These are phyloP conservation scores for Fremontodendron californicum DNA, from an alignment of 345 rosid species.

Conservation along the genomic window DNA sequence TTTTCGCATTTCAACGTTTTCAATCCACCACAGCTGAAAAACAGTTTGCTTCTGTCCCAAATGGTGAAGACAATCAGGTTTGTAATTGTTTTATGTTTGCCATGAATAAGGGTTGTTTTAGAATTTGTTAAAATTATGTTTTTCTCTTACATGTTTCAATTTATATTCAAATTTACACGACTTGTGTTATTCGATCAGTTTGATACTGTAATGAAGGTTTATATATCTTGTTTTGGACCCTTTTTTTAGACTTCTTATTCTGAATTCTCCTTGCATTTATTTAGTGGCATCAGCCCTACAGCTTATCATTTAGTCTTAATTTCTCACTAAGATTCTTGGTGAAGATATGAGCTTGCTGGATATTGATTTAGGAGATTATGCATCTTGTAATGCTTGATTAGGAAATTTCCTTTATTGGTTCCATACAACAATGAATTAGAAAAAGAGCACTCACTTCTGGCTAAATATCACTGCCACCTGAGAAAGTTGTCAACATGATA, in stretches of 20 bases:
- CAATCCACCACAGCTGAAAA: conserved; percentile 3
- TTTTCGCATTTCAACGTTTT: background rate
- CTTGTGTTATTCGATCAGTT: no score
- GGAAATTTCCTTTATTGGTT: no score
- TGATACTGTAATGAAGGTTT: background rate
- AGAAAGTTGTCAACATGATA: background rate
- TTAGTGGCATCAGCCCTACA: background rate
- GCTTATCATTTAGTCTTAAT: no score
- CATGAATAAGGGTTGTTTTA: background rate
- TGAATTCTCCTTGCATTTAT: background rate
- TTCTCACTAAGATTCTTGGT: no score
- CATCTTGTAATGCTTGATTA: no score
- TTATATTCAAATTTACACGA: background rate
- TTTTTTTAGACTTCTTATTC: background rate
- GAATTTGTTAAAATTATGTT: background rate
- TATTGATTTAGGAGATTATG: no score
- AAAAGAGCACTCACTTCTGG: background rate
- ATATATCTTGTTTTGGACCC: background rate
- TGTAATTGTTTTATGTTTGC: background rate
- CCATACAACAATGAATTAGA: background rate
- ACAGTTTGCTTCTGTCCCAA: conserved; percentile 1
- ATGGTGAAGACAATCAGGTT: conserved; percentile 7
- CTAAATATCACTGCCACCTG: background rate
- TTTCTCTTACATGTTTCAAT: background rate
- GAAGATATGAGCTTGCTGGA: no score